Percentiles rank a stretch among this genome's conserved stretches.
phyloP scores from a whole-genome alignment of 257 asterid genomes.

The Vinca minor region DNA sequence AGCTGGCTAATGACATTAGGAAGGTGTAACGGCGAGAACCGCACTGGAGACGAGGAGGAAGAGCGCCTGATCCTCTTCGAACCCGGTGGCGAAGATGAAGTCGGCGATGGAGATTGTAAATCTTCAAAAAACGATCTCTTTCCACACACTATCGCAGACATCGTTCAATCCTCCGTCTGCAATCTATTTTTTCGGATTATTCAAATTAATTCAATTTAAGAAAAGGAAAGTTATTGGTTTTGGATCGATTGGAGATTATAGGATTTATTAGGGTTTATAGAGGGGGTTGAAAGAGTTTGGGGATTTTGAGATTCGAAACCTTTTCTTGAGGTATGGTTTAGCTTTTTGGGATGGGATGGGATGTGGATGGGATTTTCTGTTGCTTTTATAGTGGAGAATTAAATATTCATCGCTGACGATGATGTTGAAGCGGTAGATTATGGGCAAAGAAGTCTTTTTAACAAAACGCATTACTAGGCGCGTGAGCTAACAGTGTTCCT shows the following conservation, averaged over 20 bases:
- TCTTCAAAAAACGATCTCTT: slow-evolving; percentile 85
- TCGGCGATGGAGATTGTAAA: slow-evolving; percentile 45
- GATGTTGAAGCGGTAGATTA: not conserved
- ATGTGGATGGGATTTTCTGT: not conserved
- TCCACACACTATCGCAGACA: slow-evolving; percentile 77
- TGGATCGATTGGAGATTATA: not conserved
- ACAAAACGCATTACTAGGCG: not conserved
- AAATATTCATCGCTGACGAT: not conserved
- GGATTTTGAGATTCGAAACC: slow-evolving; percentile 30
- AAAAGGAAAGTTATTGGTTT: not conserved
- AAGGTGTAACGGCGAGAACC: slow-evolving; percentile 28
- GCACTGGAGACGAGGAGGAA: slow-evolving; percentile 44
- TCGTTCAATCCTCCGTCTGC: slow-evolving; percentile 22
- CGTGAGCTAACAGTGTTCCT: not conserved
- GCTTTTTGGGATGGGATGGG: not conserved
- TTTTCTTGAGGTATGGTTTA: slow-evolving; percentile 20
- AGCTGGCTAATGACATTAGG: slow-evolving; percentile 37
- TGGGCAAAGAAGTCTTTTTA: not conserved
- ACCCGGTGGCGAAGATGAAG: slow-evolving; percentile 41
- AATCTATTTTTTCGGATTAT: slow-evolving; percentile 1
- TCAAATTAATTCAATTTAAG: not conserved
- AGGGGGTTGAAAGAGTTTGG: slow-evolving; percentile 16
- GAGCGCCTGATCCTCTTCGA: slow-evolving; percentile 55
- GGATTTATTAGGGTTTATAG: slow-evolving; percentile 16
- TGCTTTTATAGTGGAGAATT: not conserved